A percentile compares a stretch with the other conserved stretches of the same genome.
phyloP scores from a whole-genome alignment of 75 land plant species.

The Pinus tabuliformis region DNA sequence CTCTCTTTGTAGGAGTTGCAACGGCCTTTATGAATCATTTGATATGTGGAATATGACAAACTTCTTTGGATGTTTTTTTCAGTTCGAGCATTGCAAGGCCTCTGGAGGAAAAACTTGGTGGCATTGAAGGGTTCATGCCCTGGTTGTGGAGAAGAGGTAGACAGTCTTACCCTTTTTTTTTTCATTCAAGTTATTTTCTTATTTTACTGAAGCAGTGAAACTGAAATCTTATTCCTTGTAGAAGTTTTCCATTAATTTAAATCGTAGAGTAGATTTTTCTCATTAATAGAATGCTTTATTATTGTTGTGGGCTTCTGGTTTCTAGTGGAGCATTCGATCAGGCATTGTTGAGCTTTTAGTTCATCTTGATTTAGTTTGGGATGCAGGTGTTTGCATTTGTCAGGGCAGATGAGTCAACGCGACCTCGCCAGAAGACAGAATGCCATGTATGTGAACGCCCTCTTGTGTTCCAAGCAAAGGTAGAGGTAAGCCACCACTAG shows the following conservation, averaged over 20 bases:
- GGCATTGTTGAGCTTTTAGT: not conserved
- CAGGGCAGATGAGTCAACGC: slow-evolving; percentile 33
- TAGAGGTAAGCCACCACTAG: slow-evolving; percentile 40
- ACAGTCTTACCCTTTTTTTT: not conserved
- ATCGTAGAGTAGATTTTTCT: not conserved
- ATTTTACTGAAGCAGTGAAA: not conserved
- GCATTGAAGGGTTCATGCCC: slow-evolving; percentile 93
- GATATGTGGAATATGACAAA: not conserved
- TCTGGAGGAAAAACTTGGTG: slow-evolving; percentile 81
- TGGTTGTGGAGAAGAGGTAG: slow-evolving; percentile 79
- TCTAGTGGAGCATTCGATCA: not conserved
- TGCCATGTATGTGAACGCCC: slow-evolving; percentile 84
- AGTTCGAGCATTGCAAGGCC: slow-evolving; percentile 66
- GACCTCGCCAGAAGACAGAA: slow-evolving; percentile 56
- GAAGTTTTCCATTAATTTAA: not conserved
- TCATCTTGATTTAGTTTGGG: not conserved
- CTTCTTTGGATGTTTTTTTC: slow-evolving; percentile 5
- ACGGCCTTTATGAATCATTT: not conserved
- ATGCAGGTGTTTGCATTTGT: slow-evolving; percentile 87
- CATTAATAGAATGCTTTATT: not conserved
- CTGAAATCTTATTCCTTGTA: not conserved
- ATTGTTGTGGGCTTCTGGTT: not conserved
- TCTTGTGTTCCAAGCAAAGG: slow-evolving; percentile 70
- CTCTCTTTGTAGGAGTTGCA: not conserved
- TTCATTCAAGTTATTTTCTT: not conserved